Conservation (phyloP, 2,329 filamentous ascomycete species). For the Ilyonectria mors-panacis region DNA sequence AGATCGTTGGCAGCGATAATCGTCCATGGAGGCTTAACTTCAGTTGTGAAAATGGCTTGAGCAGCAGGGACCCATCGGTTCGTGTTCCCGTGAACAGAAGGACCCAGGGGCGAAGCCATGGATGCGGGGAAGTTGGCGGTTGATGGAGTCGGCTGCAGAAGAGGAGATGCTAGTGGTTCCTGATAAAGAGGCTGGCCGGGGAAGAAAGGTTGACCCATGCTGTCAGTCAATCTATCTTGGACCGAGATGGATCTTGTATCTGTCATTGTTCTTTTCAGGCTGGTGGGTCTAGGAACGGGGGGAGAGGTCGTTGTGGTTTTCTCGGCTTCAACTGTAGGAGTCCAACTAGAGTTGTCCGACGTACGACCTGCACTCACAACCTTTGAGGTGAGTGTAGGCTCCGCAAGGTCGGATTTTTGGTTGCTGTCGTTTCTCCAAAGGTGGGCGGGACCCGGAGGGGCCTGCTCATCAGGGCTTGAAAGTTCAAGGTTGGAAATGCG, state of each 20-base stretch:
- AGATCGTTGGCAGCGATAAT: conserved; percentile 97
- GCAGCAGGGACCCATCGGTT: conserved; percentile 92
- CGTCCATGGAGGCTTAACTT: conserved; percentile 90
- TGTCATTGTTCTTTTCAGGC: conserved; percentile 88
- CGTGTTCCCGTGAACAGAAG: conserved; percentile 86
- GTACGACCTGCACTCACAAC: conserved; percentile 46
- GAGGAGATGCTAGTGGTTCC: conserved; percentile 61
- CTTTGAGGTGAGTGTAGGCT: conserved; percentile 28
- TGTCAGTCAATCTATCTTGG: conserved; percentile 88
- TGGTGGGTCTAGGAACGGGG: conserved; percentile 73
- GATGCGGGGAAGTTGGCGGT: conserved; percentile 61
- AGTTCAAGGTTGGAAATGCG: conserved; percentile 67
- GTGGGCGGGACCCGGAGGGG: conserved; percentile 52
- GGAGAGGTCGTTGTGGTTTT: conserved; percentile 68
- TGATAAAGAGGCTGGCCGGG: conserved; percentile 57
- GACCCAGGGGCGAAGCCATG: conserved; percentile 64
- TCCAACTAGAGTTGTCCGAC: conserved; percentile 67
- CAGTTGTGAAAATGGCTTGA: conserved; percentile 98
- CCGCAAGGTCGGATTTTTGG: conserved; percentile 34
- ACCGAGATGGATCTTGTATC: conserved; percentile 82
- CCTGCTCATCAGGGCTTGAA: conserved; percentile 53
- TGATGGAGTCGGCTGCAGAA: conserved; percentile 56
- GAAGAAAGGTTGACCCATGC: conserved; percentile 85
- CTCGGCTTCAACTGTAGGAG: conserved; percentile 69
- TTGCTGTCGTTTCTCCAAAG: conserved; percentile 37